Conservation (phyloP, 2,329 filamentous ascomycete genomes). For the Leptographium radiaticola region DNA sequence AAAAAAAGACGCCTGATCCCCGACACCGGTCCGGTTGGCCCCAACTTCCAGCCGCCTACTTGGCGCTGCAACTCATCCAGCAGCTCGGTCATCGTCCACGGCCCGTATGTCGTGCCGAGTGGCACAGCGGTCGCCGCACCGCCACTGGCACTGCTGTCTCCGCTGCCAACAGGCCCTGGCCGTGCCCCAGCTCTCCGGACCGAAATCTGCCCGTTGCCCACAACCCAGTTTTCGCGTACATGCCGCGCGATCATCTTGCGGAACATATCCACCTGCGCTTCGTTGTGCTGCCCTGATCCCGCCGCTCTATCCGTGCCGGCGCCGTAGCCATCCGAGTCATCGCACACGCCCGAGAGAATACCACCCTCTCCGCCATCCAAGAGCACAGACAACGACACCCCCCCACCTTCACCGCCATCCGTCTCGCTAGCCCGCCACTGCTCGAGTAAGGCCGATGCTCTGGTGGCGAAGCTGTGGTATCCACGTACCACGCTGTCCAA, state of each 20-base stretch:
- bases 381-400: background rate
- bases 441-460: background rate
- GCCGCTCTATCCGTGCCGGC: background rate
- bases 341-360: background rate
- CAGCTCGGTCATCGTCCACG: slow-evolving; percentile 20
- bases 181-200: slow-evolving; percentile 8
- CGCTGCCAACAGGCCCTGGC: background rate
- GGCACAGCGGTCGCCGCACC: slow-evolving; percentile 1
- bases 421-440: background rate
- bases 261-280: slow-evolving; percentile 24
- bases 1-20: background rate
- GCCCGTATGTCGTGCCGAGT: slow-evolving; percentile 12
- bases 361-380: background rate
- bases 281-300: background rate
- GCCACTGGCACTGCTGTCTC: background rate
- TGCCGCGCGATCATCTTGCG: slow-evolving; percentile 29
- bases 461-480: background rate
- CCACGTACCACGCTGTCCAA: background rate
- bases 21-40: background rate
- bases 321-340: background rate
- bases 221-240: slow-evolving; percentile 30
- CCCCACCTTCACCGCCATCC: background rate
- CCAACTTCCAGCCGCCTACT: slow-evolving; percentile 6
- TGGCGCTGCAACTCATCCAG: slow-evolving; percentile 19
- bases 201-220: slow-evolving; percentile 11